Conservation (phyloP, 2,329 filamentous ascomycete genomes). For the Metarhizium rileyi region DNA sequence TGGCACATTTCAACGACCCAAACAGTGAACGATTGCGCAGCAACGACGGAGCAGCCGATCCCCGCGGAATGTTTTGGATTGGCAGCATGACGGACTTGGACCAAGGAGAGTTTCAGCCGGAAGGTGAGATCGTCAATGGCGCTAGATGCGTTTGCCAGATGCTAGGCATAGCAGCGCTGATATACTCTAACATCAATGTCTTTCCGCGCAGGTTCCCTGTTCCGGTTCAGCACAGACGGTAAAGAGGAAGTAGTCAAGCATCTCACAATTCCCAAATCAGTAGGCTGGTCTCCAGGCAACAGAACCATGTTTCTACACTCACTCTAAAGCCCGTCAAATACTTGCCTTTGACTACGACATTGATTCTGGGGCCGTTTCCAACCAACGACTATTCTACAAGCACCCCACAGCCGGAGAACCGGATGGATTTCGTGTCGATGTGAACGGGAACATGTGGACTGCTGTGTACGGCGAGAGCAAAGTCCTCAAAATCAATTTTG, state of each 20-base stretch:
- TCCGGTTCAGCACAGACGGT: slow-evolving; percentile 55
- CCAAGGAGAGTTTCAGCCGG: slow-evolving; percentile 46
- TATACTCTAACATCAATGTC: not conserved
- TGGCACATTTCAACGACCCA: slow-evolving; percentile 36
- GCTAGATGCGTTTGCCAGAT: not conserved
- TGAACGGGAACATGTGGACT: slow-evolving; percentile 80
- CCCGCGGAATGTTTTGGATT: slow-evolving; percentile 73
- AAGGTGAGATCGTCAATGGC: slow-evolving; percentile 33
- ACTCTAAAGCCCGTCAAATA: slow-evolving; percentile 63
- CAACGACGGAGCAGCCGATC: slow-evolving; percentile 79
- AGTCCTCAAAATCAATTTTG: slow-evolving; percentile 63
- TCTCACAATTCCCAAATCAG: slow-evolving; percentile 75
- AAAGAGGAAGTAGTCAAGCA: slow-evolving; percentile 50
- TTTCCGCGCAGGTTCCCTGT: slow-evolving; percentile 51
- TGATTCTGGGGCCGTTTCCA: slow-evolving; percentile 52
- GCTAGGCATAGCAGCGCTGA: not conserved
- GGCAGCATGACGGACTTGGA: slow-evolving; percentile 74
- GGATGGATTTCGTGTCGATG: slow-evolving; percentile 79
- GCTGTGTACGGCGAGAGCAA: slow-evolving; percentile 71
- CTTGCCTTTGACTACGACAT: slow-evolving; percentile 65
- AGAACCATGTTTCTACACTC: slow-evolving; percentile 74
- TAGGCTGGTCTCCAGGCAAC: slow-evolving; percentile 67
- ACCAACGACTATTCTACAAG: slow-evolving; percentile 63
- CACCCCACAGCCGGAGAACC: slow-evolving; percentile 58
- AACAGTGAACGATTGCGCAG: slow-evolving; percentile 48